Base-by-base conservation (phyloP, 2,329 filamentous ascomycete genomes). In the Clarireedia monteithiana region DNA sequence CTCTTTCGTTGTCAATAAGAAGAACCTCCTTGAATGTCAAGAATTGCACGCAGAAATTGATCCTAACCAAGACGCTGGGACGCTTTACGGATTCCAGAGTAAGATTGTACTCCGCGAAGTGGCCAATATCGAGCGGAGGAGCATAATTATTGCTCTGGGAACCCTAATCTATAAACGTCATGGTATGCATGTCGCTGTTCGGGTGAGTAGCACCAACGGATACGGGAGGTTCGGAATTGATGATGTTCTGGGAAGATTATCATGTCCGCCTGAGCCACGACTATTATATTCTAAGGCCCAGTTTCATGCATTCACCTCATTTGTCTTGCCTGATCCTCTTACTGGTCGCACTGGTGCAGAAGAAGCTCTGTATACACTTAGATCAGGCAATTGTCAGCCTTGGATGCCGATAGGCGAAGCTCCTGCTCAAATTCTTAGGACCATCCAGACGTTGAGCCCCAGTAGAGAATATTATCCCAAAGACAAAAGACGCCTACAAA, bases 281-380 rank as follows among this genome's bases (percentile, higher is more conserved):
- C 67, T 83, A 0, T 68, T 82, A 0, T 84, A 83, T 55, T 71
- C 71, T 1, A 85, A 83, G 61, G 82, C 82, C 0, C 67, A 76
- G 4, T 65, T 83, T 1, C 84, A 88, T 63, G 84, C 83, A 0
- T 68, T 76, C 4, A 88, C 84, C 0, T 84, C 83, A 0, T 80
- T 77, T 34, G 62, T 76, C 0, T 39, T 86, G 0, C 76, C 80
- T 0, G 85, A 88, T 62, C 68, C 72, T 0, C 71, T 88, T 0
- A 86, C 83, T 0, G 70, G 74, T 0, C 72, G 75, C 0, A 86
- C 81, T 0, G 85, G 85, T 0, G 77, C 75, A 0, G 84, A 88
- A 63, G 82, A 86, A 65, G 77, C 81, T 0, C 57, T 83, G 0
- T 67, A 73, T 2, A 74, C 72, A 30, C 68, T 86, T 0, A 62